These are phyloP conservation scores for Citrus mangshanensis DNA, from an alignment of 345 rosid genomes.

Conservation along the genomic window DNA sequence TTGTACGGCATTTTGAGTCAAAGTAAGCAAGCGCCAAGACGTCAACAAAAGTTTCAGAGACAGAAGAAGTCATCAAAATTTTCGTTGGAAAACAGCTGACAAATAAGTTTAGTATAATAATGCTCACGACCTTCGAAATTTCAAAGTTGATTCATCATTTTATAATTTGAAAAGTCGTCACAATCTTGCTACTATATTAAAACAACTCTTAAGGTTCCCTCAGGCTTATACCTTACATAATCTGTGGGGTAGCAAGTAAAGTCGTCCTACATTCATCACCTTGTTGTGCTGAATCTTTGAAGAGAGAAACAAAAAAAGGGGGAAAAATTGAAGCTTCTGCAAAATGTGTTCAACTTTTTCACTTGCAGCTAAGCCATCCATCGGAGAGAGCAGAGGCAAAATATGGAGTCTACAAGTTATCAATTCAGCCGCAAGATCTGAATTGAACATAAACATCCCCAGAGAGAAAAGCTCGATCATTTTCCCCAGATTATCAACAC, in stretches of 20 bases:
- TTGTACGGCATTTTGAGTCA: too few relatives aligned
- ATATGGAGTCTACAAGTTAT: background rate
- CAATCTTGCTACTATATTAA: background rate
- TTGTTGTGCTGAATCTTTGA: background rate
- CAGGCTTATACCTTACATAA: background rate
- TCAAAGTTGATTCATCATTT: background rate
- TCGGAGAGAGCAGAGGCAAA: constrained; percentile 14
- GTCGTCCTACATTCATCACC: background rate
- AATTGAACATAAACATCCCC: constrained; percentile 25
- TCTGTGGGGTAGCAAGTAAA: too few relatives aligned
- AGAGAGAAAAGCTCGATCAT: background rate
- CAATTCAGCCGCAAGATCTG: constrained; percentile 17
- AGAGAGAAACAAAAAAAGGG: background rate
- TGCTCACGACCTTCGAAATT: background rate
- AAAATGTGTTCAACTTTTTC: constrained; percentile 31
- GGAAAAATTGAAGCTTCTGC: background rate
- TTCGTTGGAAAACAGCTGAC: too few relatives aligned
- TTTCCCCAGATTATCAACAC: constrained; percentile 26
- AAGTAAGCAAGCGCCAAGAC: too few relatives aligned
- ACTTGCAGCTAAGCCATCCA: constrained; percentile 21
- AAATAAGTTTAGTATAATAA: too few relatives aligned
- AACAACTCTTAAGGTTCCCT: background rate
- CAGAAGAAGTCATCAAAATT: too few relatives aligned
- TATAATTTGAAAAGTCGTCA: too few relatives aligned
- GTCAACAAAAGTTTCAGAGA: too few relatives aligned